Conservation (phyloP, 495 filamentous ascomycete species). For the Neurospora sp. region DNA sequence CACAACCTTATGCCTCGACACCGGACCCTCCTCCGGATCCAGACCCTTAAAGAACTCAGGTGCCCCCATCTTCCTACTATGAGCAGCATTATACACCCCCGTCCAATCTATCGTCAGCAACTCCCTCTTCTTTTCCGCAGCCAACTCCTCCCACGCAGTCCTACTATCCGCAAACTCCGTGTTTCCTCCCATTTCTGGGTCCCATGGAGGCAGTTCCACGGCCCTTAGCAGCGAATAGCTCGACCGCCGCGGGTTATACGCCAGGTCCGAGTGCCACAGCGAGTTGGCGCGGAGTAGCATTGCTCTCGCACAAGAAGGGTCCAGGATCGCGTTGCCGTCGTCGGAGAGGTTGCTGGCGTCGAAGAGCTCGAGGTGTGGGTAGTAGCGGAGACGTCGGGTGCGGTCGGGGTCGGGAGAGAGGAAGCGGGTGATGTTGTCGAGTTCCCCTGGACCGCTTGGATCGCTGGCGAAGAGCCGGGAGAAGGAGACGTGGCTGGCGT, state of each 20-base stretch:
- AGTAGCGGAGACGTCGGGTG: constrained; percentile 30
- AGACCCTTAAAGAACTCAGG: constrained; percentile 42
- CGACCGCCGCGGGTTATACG: constrained; percentile 51
- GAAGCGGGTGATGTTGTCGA: constrained; percentile 49
- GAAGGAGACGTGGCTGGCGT: constrained; percentile 45
- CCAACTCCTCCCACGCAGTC: constrained; percentile 43
- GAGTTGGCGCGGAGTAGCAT: constrained; percentile 38
- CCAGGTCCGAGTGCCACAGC: constrained; percentile 50
- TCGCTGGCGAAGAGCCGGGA: constrained; percentile 35
- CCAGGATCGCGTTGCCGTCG: constrained; percentile 28
- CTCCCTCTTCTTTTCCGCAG: constrained; percentile 21
- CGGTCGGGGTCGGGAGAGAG: constrained; percentile 26
- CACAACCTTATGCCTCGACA: constrained; percentile 40
- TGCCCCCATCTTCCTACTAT: constrained; percentile 43
- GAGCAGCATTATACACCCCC: constrained; percentile 42
- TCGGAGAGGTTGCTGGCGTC: constrained; percentile 47
- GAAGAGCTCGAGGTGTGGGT: constrained; percentile 42
- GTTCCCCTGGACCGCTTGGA: background rate
- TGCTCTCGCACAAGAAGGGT: constrained; percentile 26
- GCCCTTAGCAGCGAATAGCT: constrained; percentile 44
- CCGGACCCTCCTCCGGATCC: constrained; percentile 29
- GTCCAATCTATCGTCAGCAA: constrained; percentile 38
- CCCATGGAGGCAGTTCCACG: constrained; percentile 36
- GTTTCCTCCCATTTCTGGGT: constrained; percentile 35
- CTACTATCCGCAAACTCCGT: constrained; percentile 51